phyloP scores from a whole-genome alignment of 495 filamentous ascomycete genomes.

The Sordaria brevicollis region DNA sequence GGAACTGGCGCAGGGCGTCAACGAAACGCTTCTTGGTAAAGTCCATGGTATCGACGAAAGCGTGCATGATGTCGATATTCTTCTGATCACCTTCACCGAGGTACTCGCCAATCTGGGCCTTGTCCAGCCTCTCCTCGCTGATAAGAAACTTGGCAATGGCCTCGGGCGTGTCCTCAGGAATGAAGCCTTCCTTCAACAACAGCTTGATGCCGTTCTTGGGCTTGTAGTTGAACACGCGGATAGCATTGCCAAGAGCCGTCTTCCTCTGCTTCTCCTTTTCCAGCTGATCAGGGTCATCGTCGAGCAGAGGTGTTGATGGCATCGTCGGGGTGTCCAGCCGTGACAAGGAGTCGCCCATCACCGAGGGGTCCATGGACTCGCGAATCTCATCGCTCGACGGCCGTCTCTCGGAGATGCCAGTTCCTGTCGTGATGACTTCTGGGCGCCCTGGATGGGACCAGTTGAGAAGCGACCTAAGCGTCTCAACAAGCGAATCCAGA shows the following conservation, averaged over 20 bases:
- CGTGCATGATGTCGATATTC: conserved; percentile 96
- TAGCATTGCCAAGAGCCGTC: conserved; percentile 77
- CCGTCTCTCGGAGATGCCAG: conserved; percentile 43
- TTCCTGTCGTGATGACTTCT: conserved; percentile 38
- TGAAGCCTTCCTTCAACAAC: conserved; percentile 75
- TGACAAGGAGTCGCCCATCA: conserved; percentile 32
- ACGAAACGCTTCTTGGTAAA: conserved; percentile 91
- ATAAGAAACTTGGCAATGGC: conserved; percentile 82
- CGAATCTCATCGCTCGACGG: conserved; percentile 66
- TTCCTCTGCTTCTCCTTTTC: conserved; percentile 91
- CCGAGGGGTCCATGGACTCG: conserved; percentile 65
- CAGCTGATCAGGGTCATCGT: conserved; percentile 85
- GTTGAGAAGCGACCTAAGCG: conserved; percentile 78
- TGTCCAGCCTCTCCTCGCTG: conserved; percentile 67
- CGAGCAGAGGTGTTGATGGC: conserved; percentile 62
- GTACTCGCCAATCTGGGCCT: conserved; percentile 86
- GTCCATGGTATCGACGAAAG: conserved; percentile 92
- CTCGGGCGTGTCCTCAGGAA: conserved; percentile 59
- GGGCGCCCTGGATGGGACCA: conserved; percentile 77
- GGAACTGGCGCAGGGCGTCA: conserved; percentile 78
- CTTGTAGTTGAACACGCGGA: conserved; percentile 96
- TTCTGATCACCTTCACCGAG: conserved; percentile 86
- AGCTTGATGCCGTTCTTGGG: conserved; percentile 87
- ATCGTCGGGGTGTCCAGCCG: conserved; percentile 52
- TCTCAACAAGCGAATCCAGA: conserved; percentile 78